A percentile compares a stretch with the other conserved stretches of the same genome.
phyloP scores from a whole-genome alignment of 164 flowering plant species.

The Piper longum region DNA sequence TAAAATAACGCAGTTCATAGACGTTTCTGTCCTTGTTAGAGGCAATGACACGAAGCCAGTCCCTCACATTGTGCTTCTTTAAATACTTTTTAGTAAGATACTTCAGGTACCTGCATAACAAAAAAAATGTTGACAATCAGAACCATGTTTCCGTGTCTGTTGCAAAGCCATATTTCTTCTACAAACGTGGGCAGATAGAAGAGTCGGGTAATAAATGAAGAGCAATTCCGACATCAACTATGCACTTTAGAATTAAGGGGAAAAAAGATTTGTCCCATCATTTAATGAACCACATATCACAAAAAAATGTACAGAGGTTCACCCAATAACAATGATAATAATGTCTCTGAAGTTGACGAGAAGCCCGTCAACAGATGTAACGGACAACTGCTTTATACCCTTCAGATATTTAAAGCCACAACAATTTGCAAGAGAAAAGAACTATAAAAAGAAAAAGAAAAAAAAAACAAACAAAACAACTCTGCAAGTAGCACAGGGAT shows the following conservation, averaged over 20 bases:
- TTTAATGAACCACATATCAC: constrained; percentile 13
- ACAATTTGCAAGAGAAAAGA: neutral
- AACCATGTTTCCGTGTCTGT: neutral
- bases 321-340: constrained; percentile 15
- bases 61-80: constrained; percentile 71
- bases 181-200: too few relatives aligned
- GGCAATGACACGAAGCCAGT: constrained; percentile 70
- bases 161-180: too few relatives aligned
- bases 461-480: neutral
- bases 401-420: constrained; percentile 2
- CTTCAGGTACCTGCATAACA: constrained; percentile 43
- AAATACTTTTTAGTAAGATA: constrained; percentile 66
- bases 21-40: constrained; percentile 60
- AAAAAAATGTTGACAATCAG: neutral
- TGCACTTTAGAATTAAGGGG: neutral
- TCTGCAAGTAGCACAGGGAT: neutral
- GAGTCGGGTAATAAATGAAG: too few relatives aligned
- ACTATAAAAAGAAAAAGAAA: too few relatives aligned
- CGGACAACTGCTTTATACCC: constrained; percentile 14
- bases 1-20: constrained; percentile 69
- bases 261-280: constrained; percentile 10
- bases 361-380: constrained; percentile 4
- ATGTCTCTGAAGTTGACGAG: constrained; percentile 10
- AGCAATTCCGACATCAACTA: neutral
- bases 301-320: constrained; percentile 9